phyloP scores from a whole-genome alignment of 2,329 filamentous ascomycete species.

The Pleurostoma richardsiae region DNA sequence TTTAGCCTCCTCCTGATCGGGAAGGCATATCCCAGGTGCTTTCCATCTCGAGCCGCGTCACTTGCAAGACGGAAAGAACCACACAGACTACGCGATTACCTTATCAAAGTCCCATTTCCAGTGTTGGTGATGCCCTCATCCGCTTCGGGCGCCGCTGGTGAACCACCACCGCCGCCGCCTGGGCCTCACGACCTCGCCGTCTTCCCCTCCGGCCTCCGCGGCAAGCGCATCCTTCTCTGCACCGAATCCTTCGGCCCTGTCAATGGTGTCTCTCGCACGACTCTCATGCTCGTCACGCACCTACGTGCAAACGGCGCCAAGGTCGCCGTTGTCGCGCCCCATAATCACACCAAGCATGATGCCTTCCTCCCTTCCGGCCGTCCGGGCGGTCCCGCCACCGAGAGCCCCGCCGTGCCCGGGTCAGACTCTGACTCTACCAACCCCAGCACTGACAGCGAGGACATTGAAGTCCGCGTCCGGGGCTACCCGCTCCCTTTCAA shows the following conservation, averaged over 20 bases:
- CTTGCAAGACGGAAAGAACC: too few relatives aligned
- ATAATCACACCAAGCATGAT: slow-evolving; percentile 49
- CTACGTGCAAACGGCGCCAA: slow-evolving; percentile 58
- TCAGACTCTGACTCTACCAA: too few relatives aligned
- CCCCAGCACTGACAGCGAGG: slow-evolving; percentile 5
- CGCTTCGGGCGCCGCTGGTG: too few relatives aligned
- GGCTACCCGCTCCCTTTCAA: slow-evolving; percentile 68
- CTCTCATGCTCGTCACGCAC: slow-evolving; percentile 64
- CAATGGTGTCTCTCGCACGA: slow-evolving; percentile 69
- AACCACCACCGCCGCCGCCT: too few relatives aligned
- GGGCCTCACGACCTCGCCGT: slow-evolving; percentile 30
- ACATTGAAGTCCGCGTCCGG: slow-evolving; percentile 52
- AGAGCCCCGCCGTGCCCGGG: slow-evolving; percentile 1
- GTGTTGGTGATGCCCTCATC: too few relatives aligned
- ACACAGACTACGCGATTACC: too few relatives aligned
- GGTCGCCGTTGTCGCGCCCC: slow-evolving; percentile 62
- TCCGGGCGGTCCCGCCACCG: slow-evolving; percentile 18
- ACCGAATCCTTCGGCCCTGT: slow-evolving; percentile 69
- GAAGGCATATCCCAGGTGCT: too few relatives aligned
- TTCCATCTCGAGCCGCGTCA: too few relatives aligned
- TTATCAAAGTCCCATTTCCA: too few relatives aligned
- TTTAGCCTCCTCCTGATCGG: too few relatives aligned
- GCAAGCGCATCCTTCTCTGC: slow-evolving; percentile 60
- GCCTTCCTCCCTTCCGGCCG: slow-evolving; percentile 42
- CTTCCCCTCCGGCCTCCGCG: slow-evolving; percentile 46